These are phyloP conservation scores for Chiua sp. DNA, from an alignment of 1,284 basidiomycete species.

Conservation along the genomic window DNA sequence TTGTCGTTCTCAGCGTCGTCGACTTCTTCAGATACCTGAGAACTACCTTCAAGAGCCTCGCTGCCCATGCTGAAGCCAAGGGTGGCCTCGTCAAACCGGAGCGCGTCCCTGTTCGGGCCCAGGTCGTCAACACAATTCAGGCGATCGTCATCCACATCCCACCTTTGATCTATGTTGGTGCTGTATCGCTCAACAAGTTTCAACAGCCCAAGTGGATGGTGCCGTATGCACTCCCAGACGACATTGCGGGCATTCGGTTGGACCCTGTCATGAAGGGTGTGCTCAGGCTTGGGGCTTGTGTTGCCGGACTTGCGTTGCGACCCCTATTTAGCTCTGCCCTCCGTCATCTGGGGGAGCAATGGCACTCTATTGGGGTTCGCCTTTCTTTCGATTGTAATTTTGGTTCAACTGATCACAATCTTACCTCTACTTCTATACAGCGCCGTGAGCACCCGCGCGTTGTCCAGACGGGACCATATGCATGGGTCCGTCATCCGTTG, in stretches of 20 bases:
- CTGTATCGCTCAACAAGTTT: slow-evolving; percentile 24
- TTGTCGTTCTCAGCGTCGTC: slow-evolving; percentile 17
- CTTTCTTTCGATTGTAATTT: neutral
- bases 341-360: slow-evolving; percentile 19
- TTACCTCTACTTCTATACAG: slow-evolving; percentile 8
- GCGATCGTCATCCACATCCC: slow-evolving; percentile 11
- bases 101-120: slow-evolving; percentile 15
- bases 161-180: slow-evolving; percentile 21
- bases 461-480: slow-evolving; percentile 32
- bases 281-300: slow-evolving; percentile 18
- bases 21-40: neutral
- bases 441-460: slow-evolving; percentile 32
- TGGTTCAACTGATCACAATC: neutral
- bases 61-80: slow-evolving; percentile 11
- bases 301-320: neutral
- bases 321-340: neutral
- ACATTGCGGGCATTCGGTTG: neutral
- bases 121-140: slow-evolving; percentile 23
- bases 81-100: slow-evolving; percentile 19
- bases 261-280: neutral
- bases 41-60: neutral
- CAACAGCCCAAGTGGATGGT: slow-evolving; percentile 32
- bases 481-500: slow-evolving; percentile 33
- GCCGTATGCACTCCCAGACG: slow-evolving; percentile 16
- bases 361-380: slow-evolving; percentile 25